Evolutionary conservation across 2,329 filamentous ascomycete genomes (phyloP).

Genomic region (Metarhizium robertsii): DNA sequence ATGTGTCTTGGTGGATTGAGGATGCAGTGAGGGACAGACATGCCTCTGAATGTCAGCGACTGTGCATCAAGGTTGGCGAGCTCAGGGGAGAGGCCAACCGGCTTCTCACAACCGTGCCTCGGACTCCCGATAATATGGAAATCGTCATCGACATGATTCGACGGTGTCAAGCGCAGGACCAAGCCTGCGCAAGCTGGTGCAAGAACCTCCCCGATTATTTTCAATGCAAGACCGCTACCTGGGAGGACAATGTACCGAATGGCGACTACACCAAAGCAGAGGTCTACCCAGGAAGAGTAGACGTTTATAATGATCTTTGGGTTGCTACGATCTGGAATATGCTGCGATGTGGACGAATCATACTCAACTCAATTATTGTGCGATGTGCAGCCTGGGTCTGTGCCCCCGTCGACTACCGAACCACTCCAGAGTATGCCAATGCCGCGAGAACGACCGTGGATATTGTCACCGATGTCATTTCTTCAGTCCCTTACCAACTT

Average conservation of each 20-base stretch:
- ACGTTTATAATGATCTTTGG: constrained; percentile 50
- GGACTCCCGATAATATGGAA: constrained; percentile 40
- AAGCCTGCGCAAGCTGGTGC: constrained; percentile 43
- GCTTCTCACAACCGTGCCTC: constrained; percentile 34
- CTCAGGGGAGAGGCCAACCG: constrained; percentile 45
- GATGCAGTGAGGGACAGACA: constrained; percentile 40
- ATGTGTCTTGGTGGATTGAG: constrained; percentile 50
- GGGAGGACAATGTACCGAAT: constrained; percentile 44
- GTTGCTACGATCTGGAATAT: constrained; percentile 50
- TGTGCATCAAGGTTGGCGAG: constrained; percentile 45
- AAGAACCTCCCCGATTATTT: constrained; percentile 39
- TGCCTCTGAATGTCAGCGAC: constrained; percentile 37
- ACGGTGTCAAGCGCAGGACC: constrained; percentile 41
- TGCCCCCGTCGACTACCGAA: constrained; percentile 51
- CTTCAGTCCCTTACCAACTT: constrained; percentile 51
- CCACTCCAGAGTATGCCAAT: constrained; percentile 51
- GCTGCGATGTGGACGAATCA: constrained; percentile 41
- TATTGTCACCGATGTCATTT: constrained; percentile 49
- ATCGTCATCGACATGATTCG: constrained; percentile 42
- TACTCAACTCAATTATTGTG: constrained; percentile 45
- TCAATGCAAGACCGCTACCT: constrained; percentile 42
- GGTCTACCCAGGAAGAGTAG: constrained; percentile 51
- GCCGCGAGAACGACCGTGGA: constrained; percentile 41
- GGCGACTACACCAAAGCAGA: constrained; percentile 44
- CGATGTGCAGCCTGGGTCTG: constrained; percentile 53